phyloP scores from a whole-genome alignment of 768 basidiomycete genomes.

The Auriscalpium orientale region DNA sequence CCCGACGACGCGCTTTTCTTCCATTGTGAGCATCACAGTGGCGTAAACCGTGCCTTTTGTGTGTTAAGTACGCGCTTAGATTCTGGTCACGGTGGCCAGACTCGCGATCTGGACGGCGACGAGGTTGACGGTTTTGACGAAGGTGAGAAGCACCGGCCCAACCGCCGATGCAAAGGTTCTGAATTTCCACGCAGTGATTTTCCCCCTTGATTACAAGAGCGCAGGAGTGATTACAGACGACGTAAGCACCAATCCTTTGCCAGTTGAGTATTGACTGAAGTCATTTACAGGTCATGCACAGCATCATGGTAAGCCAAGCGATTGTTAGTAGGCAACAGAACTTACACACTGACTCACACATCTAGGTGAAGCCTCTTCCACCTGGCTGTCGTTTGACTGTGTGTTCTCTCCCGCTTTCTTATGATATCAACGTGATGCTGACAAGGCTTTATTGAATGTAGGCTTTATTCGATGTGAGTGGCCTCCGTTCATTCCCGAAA shows the following conservation, averaged over 20 bases:
- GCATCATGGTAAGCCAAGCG: constrained; percentile 51
- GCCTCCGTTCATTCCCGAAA: neutral
- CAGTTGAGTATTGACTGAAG: constrained; percentile 1
- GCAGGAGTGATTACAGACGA: constrained; percentile 85
- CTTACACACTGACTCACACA: neutral
- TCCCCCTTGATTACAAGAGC: constrained; percentile 65
- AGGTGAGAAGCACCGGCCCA: constrained; percentile 30
- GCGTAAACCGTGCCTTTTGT: neutral
- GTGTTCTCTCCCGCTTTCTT: constrained; percentile 21
- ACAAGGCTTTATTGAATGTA: constrained; percentile 5
- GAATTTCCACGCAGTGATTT: constrained; percentile 54
- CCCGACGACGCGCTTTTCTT: constrained; percentile 87
- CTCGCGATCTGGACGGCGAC: constrained; percentile 74
- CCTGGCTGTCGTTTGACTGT: constrained; percentile 86
- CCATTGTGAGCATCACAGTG: constrained; percentile 51
- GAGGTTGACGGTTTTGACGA: constrained; percentile 83
- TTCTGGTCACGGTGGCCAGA: constrained; percentile 93
- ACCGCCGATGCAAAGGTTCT: neutral
- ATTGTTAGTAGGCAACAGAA: neutral
- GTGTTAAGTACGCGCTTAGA: constrained; percentile 33
- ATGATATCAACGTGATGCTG: neutral
- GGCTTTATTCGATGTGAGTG: constrained; percentile 24
- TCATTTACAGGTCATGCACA: constrained; percentile 54
- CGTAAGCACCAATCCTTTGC: constrained; percentile 33
- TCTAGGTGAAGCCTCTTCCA: constrained; percentile 53